Base-by-base conservation (phyloP, 2,329 filamentous ascomycete genomes). In the Scytalidium sp. region DNA sequence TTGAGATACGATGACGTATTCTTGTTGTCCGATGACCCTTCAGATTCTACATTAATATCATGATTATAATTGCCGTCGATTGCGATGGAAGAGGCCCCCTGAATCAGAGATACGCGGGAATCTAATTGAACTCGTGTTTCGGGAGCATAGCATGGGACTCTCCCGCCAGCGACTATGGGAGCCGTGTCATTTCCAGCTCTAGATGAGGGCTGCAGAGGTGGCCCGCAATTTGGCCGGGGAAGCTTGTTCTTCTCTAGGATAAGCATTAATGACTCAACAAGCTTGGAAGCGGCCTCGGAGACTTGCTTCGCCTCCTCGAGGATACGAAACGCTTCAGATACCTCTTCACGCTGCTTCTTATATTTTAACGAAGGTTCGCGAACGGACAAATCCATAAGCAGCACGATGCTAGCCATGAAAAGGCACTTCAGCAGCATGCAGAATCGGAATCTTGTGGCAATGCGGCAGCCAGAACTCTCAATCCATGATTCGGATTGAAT, bases 381-480 rank as follows among this genome's bases (percentile, higher is more conserved):
- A 29, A 63, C 52, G 45, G 62, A 68, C 13, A 66, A 46, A 41
- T 70, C 67, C 52, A 70, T 62, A 15, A 70, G 50, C 1, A 70
- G 59, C 1, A 69, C 65, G 22, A 69, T 64, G n/a, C 61, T 64
- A 1, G 67, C 67, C 56, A 70, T 64, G 50, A 67, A 68, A 0
- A 70, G 54, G n/a, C 56, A 56, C 19, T 64, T 47, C 22, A 67
- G 44, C 27, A 60, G 54, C 3, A 56, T 59, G 19, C 19, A 13
- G 32, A 40, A 46, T 41, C 32, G 47, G 7, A 59, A 61, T 1
- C 62, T 54, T 19, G 52, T 50, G 25, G 56, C 40, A 0, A 54
- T 46, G 39, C 59, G n/a, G 19, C 45, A 17, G 15, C 22, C 29
- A 7, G 43, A 46, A 15, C 45, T 43, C 19, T 42, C 62, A 4